phyloP scores from a whole-genome alignment of 257 asterid species.

The Solanum pinnatisectum region DNA sequence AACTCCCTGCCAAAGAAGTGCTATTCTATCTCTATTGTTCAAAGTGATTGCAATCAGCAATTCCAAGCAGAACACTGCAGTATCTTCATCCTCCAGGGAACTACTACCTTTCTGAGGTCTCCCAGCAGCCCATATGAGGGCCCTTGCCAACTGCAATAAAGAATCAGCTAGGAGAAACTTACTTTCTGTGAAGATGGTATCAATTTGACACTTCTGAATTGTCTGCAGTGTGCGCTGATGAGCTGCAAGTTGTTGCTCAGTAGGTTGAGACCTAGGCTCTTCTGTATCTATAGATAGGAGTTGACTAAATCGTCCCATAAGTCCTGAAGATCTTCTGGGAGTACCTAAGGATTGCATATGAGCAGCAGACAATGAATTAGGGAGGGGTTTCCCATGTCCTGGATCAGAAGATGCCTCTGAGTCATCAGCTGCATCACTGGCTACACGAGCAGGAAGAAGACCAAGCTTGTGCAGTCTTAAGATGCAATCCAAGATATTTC shows the following conservation, averaged over 20 bases:
- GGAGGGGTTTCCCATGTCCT: constrained; percentile 74
- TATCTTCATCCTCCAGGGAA: constrained; percentile 91
- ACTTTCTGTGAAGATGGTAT: constrained; percentile 89
- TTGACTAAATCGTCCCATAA: constrained; percentile 96
- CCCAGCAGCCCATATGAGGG: constrained; percentile 94
- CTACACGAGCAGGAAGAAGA: constrained; percentile 94
- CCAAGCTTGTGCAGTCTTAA: constrained; percentile 90
- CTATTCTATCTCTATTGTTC: constrained; percentile 84
- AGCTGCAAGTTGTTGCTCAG: constrained; percentile 94
- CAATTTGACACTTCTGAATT: constrained; percentile 88
- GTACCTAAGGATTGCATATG: constrained; percentile 74
- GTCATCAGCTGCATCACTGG: constrained; percentile 94
- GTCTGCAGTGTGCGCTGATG: constrained; percentile 96
- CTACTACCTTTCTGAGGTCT: constrained; percentile 79
- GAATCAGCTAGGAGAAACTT: constrained; percentile 85
- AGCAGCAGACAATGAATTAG: constrained; percentile 64
- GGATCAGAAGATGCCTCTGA: constrained; percentile 75
- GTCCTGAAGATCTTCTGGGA: constrained; percentile 92
- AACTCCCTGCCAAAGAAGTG: constrained; percentile 88
- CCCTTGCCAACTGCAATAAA: constrained; percentile 82
- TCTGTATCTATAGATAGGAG: constrained; percentile 87
- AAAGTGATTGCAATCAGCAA: constrained; percentile 81
- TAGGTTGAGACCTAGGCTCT: constrained; percentile 91
- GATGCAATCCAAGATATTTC: constrained; percentile 86
- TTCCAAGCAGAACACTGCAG: constrained; percentile 94